A percentile compares a stretch with the other conserved stretches of the same genome.
phyloP scores from a whole-genome alignment of 2,329 filamentous ascomycete genomes.

The Trichoderma sp. region DNA sequence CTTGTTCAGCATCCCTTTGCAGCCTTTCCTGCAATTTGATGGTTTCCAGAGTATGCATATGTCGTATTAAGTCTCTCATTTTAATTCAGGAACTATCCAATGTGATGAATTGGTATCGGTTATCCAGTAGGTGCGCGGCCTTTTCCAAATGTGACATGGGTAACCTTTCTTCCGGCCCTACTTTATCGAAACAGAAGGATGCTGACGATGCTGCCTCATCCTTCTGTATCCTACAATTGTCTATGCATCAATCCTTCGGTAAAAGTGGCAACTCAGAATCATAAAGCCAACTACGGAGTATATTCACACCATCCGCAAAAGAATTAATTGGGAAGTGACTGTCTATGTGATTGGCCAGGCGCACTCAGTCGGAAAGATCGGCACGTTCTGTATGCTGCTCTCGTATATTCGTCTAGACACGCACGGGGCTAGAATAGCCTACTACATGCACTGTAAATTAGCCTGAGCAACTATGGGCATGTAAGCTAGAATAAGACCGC shows the following conservation, averaged over 20 bases:
- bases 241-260: neutral
- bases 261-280: neutral
- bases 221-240: neutral
- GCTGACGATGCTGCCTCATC: neutral
- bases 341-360: neutral
- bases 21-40: neutral
- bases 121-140: neutral
- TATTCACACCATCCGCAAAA: neutral
- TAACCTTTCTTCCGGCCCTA: neutral
- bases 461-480: neutral
- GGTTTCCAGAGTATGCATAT: neutral
- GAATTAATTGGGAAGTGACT: neutral
- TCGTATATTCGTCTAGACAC: neutral
- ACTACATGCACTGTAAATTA: neutral
- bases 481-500: neutral
- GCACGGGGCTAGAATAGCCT: neutral
- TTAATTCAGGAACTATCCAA: neutral
- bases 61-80: neutral
- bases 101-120: neutral
- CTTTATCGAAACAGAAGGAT: neutral
- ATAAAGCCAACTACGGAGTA: neutral
- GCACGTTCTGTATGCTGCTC: neutral
- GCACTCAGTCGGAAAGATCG: neutral
- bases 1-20: neutral
- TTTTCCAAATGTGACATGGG: neutral